Evolutionary conservation across 2,329 filamentous ascomycete species (phyloP).

Genomic region (Clarireedia hainanense): DNA sequence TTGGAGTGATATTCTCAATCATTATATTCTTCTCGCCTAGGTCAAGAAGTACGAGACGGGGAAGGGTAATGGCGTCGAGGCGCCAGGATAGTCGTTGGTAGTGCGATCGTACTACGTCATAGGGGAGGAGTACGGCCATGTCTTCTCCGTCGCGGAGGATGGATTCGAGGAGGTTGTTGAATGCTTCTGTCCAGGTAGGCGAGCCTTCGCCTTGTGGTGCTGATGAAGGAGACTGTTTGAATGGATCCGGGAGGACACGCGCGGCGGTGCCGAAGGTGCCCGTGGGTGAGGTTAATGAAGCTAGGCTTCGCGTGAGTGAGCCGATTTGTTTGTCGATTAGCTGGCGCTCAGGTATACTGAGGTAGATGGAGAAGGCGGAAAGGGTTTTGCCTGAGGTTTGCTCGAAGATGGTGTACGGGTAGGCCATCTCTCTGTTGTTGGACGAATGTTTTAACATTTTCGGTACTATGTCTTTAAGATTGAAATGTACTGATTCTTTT

Average conservation of each 20-base stretch:
- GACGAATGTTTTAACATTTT: slow-evolving; percentile 28
- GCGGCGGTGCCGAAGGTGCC: slow-evolving; percentile 25
- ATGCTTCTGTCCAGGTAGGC: slow-evolving; percentile 47
- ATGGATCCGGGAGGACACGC: slow-evolving; percentile 20
- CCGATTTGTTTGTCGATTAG: slow-evolving; percentile 26
- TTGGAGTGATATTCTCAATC: slow-evolving; percentile 25
- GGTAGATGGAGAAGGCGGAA: slow-evolving; percentile 21
- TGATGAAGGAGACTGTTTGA: slow-evolving; percentile 4
- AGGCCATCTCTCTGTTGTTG: slow-evolving; percentile 25
- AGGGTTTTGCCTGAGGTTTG: slow-evolving; percentile 19
- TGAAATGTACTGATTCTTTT: background rate
- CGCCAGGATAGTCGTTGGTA: slow-evolving; percentile 40
- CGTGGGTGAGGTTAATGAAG: slow-evolving; percentile 22
- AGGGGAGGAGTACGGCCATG: slow-evolving; percentile 49
- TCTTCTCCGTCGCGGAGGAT: slow-evolving; percentile 54
- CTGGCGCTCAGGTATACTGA: slow-evolving; percentile 20
- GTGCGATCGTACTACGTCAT: slow-evolving; percentile 45
- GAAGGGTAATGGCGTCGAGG: slow-evolving; percentile 44
- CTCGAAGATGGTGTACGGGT: slow-evolving; percentile 28
- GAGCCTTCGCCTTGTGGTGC: slow-evolving; percentile 22
- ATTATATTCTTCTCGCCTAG: slow-evolving; percentile 43
- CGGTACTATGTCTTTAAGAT: slow-evolving; percentile 18
- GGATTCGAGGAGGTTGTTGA: slow-evolving; percentile 47
- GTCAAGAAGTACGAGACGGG: slow-evolving; percentile 48
- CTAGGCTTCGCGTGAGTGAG: slow-evolving; percentile 21